These are phyloP conservation scores for Prunus yedoensis DNA, from an alignment of 331 rosid genomes.

Conservation along the genomic window DNA sequence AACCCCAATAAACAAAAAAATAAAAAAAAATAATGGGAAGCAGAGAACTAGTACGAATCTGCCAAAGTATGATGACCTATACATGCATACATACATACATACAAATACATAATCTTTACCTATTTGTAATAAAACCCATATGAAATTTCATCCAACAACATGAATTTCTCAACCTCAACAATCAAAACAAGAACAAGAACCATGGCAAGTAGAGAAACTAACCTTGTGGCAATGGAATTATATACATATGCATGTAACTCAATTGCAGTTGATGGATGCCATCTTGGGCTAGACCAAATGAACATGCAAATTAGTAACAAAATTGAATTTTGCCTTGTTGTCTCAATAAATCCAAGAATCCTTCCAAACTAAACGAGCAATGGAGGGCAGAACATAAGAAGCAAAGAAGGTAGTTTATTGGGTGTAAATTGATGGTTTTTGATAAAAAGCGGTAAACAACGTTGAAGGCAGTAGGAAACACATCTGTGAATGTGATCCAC, in stretches of 20 bases:
- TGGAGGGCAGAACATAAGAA: background rate
- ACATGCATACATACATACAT: background rate
- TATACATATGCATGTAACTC: conserved; percentile 6
- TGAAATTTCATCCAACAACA: background rate
- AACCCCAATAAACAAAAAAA: background rate
- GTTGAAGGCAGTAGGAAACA: conserved; percentile 4
- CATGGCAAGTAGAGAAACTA: background rate
- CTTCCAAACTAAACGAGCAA: conserved; percentile 1
- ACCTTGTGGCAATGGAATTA: background rate
- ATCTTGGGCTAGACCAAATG: conserved; percentile 9
- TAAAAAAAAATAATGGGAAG: background rate
- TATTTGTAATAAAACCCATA: background rate
- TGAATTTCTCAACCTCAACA: background rate
- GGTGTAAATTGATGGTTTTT: conserved; percentile 3
- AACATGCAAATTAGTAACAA: background rate
- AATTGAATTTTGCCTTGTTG: background rate
- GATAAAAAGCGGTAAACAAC: conserved; percentile 8
- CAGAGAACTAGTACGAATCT: background rate
- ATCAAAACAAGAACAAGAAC: background rate
- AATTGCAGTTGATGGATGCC: background rate
- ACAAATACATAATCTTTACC: background rate
- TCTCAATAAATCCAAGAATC: background rate
- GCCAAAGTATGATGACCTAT: too few relatives aligned
- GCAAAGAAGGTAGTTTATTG: background rate
- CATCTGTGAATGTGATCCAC: conserved; percentile 13